phyloP scores from a whole-genome alignment of 75 land plant species.

The Azolla pinnata region DNA sequence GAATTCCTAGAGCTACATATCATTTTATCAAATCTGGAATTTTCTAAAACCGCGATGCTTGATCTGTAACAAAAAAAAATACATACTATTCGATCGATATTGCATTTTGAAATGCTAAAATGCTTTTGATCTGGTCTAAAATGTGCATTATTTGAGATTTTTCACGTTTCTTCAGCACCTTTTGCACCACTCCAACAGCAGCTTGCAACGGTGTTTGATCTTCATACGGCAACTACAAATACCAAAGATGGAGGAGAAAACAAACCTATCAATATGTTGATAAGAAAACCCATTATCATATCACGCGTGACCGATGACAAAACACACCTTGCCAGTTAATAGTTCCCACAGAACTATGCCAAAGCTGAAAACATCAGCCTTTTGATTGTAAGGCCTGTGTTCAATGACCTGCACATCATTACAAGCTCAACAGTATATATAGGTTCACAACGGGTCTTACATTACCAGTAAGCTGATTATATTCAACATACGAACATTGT shows the following conservation, averaged over 20 bases:
- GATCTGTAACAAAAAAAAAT: not conserved
- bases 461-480: no score
- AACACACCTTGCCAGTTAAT: slow-evolving; percentile 31
- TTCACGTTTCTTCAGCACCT: no score
- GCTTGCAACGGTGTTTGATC: slow-evolving; percentile 27
- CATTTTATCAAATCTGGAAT: no score
- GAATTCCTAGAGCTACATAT: no score
- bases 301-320: no score
- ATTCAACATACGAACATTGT: no score
- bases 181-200: slow-evolving; percentile 36
- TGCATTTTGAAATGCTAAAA: not conserved
- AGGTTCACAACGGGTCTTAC: no score
- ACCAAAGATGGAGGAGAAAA: slow-evolving; percentile 4
- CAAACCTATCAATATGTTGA: no score
- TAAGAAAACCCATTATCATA: no score
- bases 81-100: not conserved
- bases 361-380: slow-evolving; percentile 31
- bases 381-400: slow-evolving; percentile 25
- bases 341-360: slow-evolving; percentile 33
- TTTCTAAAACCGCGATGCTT: no score
- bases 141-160: no score
- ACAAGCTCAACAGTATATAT: no score
- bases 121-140: not conserved
- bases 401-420: slow-evolving; percentile 39
- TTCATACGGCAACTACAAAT: slow-evolving; percentile 32